Evolutionary conservation across 2,329 filamentous ascomycete species (phyloP).

Genomic region (Sporothrix curviconia): DNA sequence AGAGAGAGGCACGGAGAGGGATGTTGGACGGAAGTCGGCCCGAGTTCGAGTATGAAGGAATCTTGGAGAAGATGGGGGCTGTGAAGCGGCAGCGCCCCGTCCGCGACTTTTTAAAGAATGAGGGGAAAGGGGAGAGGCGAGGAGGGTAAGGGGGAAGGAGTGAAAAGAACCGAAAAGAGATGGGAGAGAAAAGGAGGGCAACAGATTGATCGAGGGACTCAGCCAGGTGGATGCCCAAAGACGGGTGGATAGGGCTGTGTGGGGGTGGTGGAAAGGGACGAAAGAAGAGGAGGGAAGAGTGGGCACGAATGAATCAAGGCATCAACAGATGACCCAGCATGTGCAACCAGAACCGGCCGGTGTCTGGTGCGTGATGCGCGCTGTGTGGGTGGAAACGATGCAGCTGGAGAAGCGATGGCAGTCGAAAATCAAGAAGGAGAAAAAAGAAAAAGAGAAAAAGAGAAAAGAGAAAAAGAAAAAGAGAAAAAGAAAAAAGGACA

Average conservation of each 20-base stretch:
- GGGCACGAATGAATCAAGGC: constrained; percentile 13
- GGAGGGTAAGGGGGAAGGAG: neutral
- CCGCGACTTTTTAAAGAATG: constrained; percentile 32
- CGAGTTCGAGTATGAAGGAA: constrained; percentile 62
- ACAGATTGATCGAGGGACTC: neutral
- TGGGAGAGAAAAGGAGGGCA: neutral
- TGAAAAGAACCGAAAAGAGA: constrained; percentile 7
- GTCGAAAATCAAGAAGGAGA: neutral
- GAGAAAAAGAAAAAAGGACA: no score
- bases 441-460: neutral
- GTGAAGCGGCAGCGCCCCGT: constrained; percentile 67
- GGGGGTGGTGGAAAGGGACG: neutral
- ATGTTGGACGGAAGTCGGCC: constrained; percentile 75
- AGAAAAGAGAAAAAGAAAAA: no score
- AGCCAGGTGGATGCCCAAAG: constrained; percentile 1
- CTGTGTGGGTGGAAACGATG: neutral
- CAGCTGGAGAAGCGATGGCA: no score
- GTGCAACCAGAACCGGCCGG: neutral
- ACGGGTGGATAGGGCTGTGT: constrained; percentile 6
- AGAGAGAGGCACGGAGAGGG: constrained; percentile 68
- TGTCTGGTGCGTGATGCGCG: neutral
- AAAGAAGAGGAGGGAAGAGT: neutral
- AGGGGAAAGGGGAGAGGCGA: neutral
- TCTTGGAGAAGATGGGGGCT: constrained; percentile 74
- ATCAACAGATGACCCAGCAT: constrained; percentile 12